Evolutionary conservation across 352 stramenopile species (phyloP), one percentile per base, ranked within the genome.

Genomic region (Phytophthora idaei): DNA sequence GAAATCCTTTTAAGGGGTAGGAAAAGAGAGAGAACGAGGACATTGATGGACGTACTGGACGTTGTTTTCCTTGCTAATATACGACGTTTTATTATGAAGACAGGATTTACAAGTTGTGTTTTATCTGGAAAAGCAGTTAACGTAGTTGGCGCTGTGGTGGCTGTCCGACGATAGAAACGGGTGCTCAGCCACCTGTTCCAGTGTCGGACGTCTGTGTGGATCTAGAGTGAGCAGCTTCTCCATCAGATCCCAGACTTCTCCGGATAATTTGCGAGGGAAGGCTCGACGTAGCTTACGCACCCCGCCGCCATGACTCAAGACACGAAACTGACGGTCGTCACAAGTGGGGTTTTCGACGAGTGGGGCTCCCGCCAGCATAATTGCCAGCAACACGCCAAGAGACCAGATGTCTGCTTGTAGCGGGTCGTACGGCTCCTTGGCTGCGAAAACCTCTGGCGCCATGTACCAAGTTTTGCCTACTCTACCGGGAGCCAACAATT

Each of bases 391-490:
- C 37, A 90, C 74, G 15, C 81, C 79, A 2, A 89, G 69, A 12
- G 81, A 90, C 81, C 81, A 90, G 15, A 86, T 77, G 32, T 90
- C 81, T n/a, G 76, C 78, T 28, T 58, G 45, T 29, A 81, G 48
- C 2, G 81, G 69, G 57, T 87, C 67, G 57, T 87, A 87, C 17
- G 68, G 27, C 12, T 71, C 53, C 21, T 80, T 60, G 12, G 57
- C 74, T 47, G 73, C 74, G 45, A 76, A 88, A 15, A 89, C 78
- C 64, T 90, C 82, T 1, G 82, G 82, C 2, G 80, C 78, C 76
- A 90, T 90, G 73, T 90, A 90, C 74, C 78, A 88, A 10, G 59
- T 63, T 62, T 91, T 91, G 45, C 83, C 83, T 6, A 89, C 77
- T 29, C 78, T 67, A 32, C 71, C 67, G n/a, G 66, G 64, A 7